phyloP scores from a whole-genome alignment of 805 yeast genomes.

The Candida ortonii region DNA sequence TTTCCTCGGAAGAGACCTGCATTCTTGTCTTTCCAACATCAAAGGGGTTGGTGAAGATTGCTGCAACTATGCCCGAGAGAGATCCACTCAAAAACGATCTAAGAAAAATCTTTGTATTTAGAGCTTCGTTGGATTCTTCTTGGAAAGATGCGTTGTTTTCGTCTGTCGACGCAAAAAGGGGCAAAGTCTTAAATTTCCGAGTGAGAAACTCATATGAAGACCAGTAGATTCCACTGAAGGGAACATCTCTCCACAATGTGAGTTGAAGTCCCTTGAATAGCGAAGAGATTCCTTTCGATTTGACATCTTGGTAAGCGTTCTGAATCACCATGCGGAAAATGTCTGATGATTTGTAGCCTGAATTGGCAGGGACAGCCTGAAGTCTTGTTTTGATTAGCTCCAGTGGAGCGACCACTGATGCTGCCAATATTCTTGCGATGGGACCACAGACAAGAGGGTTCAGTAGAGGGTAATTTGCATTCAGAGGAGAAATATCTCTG shows the following conservation, averaged over 20 bases:
- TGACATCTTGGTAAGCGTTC: slow-evolving; percentile 41
- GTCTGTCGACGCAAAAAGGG: slow-evolving; percentile 22
- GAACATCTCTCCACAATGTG: slow-evolving; percentile 96
- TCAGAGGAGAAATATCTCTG: slow-evolving; percentile 68
- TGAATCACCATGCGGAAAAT: slow-evolving; percentile 45
- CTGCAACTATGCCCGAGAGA: slow-evolving; percentile 79
- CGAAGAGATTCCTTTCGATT: slow-evolving; percentile 54
- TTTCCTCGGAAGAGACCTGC: slow-evolving; percentile 55
- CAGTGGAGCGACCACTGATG: slow-evolving; percentile 81
- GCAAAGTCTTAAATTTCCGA: slow-evolving; percentile 25
- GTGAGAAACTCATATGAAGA: slow-evolving; percentile 65
- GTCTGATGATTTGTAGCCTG: slow-evolving; percentile 33
- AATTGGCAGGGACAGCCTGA: slow-evolving; percentile 73
- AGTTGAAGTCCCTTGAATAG: slow-evolving; percentile 82
- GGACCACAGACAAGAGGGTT: slow-evolving; percentile 88
- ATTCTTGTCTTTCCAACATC: slow-evolving; percentile 95
- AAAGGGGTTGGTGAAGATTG: slow-evolving; percentile 86
- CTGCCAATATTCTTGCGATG: slow-evolving; percentile 76
- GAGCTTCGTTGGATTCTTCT: slow-evolving; percentile 10
- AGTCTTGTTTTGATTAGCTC: slow-evolving; percentile 85
- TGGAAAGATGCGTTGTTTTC: slow-evolving; percentile 28
- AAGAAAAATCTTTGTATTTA: slow-evolving; percentile 42
- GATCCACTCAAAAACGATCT: slow-evolving; percentile 81
- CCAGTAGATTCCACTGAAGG: slow-evolving; percentile 96
- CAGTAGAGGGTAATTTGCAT: slow-evolving; percentile 31